Conservation (phyloP, 2,329 filamentous ascomycete genomes). For the Venturia aucupariae region DNA sequence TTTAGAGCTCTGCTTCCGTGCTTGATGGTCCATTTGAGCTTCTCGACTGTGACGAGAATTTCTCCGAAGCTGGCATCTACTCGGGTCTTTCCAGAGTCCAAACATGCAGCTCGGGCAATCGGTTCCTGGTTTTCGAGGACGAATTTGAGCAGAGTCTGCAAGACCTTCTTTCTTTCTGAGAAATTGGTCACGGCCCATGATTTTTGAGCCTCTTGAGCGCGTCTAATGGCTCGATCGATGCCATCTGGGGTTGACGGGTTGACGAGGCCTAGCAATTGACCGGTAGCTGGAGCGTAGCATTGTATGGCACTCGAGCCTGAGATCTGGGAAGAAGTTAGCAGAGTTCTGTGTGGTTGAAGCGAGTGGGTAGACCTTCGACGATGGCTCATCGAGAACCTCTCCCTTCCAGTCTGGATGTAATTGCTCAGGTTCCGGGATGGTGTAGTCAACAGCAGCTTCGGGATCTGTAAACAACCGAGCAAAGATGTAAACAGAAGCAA, state of each 20-base stretch:
- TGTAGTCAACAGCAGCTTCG: slow-evolving; percentile 47
- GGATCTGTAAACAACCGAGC: slow-evolving; percentile 15
- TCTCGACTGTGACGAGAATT: slow-evolving; percentile 87
- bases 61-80: slow-evolving; percentile 91
- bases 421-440: slow-evolving; percentile 52
- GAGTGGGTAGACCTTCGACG: slow-evolving; percentile 44
- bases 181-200: slow-evolving; percentile 75
- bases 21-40: slow-evolving; percentile 85
- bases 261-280: slow-evolving; percentile 68
- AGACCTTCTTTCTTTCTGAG: slow-evolving; percentile 63
- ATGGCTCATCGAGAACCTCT: slow-evolving; percentile 49
- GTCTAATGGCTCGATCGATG: slow-evolving; percentile 69
- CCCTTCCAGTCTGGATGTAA: slow-evolving; percentile 45
- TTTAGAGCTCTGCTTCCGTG: slow-evolving; percentile 77
- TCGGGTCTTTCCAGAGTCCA: slow-evolving; percentile 94
- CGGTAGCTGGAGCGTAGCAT: slow-evolving; percentile 85
- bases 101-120: slow-evolving; percentile 74
- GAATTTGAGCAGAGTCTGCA: slow-evolving; percentile 71
- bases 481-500: slow-evolving; percentile 9
- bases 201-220: slow-evolving; percentile 64
- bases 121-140: slow-evolving; percentile 82
- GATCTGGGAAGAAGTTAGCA: slow-evolving; percentile 30
- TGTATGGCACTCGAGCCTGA: slow-evolving; percentile 60
- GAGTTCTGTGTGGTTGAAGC: neutral
- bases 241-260: slow-evolving; percentile 66